These are phyloP conservation scores for Emericellopsis atlantica DNA, from an alignment of 2,329 filamentous ascomycete genomes.

Conservation along the genomic window DNA sequence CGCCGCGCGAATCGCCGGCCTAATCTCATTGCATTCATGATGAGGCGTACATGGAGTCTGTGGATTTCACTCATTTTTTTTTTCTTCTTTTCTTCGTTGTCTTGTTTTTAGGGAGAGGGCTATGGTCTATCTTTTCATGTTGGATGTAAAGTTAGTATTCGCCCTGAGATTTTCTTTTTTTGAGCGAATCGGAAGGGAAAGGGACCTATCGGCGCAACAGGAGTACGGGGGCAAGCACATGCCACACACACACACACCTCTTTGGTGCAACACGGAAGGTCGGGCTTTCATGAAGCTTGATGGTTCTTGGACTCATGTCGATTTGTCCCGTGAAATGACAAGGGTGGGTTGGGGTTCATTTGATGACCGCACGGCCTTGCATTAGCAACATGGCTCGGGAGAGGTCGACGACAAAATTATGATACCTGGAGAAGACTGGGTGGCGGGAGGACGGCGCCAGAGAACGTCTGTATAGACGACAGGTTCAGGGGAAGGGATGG, in stretches of 20 bases:
- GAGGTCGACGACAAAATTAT: not conserved
- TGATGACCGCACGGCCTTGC: not conserved
- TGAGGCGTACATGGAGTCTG: slow-evolving; percentile 9
- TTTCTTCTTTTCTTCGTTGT: no score
- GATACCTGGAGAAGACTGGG: not conserved
- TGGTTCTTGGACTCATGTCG: no score
- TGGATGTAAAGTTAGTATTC: slow-evolving; percentile 27
- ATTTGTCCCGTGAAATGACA: no score
- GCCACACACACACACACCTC: no score
- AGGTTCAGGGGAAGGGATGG: no score
- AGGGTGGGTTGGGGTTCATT: not conserved
- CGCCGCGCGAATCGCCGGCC: slow-evolving; percentile 20
- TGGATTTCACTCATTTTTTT: slow-evolving; percentile 2
- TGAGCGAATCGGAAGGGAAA: slow-evolving; percentile 20
- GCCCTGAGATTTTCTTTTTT: slow-evolving; percentile 12
- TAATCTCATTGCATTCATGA: slow-evolving; percentile 14
- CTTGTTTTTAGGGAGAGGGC: slow-evolving; percentile 7
- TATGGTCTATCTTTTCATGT: slow-evolving; percentile 15
- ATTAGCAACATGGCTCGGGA: not conserved
- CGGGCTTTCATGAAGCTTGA: no score
- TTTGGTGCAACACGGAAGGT: no score
- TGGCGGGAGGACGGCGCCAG: not conserved
- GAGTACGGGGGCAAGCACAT: no score
- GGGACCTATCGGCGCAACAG: slow-evolving; percentile 7
- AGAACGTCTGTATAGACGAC: no score